These are phyloP conservation scores for Marasmius oreades DNA, from an alignment of 1,284 basidiomycete genomes.

Conservation along the genomic window DNA sequence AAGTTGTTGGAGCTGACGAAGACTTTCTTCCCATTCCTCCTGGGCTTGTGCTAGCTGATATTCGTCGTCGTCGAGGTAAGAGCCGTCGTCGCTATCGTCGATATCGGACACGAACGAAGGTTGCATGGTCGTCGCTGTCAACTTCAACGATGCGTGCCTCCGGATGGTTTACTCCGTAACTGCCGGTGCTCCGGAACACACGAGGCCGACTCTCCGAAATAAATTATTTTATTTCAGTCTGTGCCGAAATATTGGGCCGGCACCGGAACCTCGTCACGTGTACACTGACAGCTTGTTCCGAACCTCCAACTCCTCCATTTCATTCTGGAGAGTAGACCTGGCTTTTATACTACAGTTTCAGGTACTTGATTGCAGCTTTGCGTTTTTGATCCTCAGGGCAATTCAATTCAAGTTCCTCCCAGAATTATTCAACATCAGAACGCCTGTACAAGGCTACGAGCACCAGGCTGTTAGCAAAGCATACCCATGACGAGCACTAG, in stretches of 20 bases:
- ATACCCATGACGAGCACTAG: constrained; percentile 20
- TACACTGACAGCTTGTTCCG: background rate
- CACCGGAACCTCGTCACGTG: too few relatives aligned
- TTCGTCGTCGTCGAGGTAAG: constrained; percentile 68
- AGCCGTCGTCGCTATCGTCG: constrained; percentile 45
- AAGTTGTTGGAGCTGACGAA: constrained; percentile 80
- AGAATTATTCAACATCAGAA: background rate
- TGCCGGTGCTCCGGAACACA: too few relatives aligned
- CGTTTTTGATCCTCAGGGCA: background rate
- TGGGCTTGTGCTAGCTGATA: constrained; percentile 77
- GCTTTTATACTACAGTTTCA: background rate
- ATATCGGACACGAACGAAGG: constrained; percentile 27
- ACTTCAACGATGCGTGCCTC: constrained; percentile 10
- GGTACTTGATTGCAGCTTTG: background rate
- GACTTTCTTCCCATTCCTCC: constrained; percentile 89
- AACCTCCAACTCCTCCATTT: background rate
- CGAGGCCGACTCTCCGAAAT: too few relatives aligned
- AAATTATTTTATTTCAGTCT: too few relatives aligned
- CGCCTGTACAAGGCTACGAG: background rate
- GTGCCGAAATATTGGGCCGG: too few relatives aligned
- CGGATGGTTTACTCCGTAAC: too few relatives aligned
- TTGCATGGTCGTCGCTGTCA: constrained; percentile 5
- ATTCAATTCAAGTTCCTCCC: background rate
- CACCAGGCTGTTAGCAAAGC: background rate
- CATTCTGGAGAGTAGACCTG: background rate